Evolutionary conservation across 2,329 filamentous ascomycete genomes (phyloP).

Genomic region (Ustilaginoidea virens): DNA sequence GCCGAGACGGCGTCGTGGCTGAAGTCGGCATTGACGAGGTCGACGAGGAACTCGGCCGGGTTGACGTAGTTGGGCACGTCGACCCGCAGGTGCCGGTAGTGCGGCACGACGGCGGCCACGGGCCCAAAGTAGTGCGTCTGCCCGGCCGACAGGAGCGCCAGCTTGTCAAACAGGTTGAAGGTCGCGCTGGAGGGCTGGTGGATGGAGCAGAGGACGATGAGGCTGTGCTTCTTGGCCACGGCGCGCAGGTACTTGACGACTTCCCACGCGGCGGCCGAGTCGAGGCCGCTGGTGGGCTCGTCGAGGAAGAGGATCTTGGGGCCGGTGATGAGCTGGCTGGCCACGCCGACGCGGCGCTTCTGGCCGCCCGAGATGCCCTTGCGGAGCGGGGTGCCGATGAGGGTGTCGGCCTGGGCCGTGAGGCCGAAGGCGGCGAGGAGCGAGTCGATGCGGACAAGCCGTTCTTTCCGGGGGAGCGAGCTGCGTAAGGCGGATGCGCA

Average conservation of each 20-base stretch:
- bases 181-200: conserved; percentile 73
- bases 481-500: no score
- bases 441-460: conserved; percentile 45
- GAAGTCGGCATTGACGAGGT: conserved; percentile 68
- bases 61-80: conserved; percentile 57
- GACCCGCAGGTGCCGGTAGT: conserved; percentile 47
- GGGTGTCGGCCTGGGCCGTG: conserved; percentile 47
- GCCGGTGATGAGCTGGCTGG: conserved; percentile 65
- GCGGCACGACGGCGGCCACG: conserved; percentile 37
- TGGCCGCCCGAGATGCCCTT: conserved; percentile 79
- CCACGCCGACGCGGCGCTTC: conserved; percentile 66
- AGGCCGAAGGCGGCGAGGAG: conserved; percentile 63
- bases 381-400: conserved; percentile 68
- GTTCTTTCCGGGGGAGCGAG: conserved; percentile 32
- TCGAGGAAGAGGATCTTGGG: conserved; percentile 73
- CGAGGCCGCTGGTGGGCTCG: conserved; percentile 71
- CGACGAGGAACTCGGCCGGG: conserved; percentile 66
- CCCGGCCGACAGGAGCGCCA: conserved; percentile 58
- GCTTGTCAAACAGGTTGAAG: conserved; percentile 66
- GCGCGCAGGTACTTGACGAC: conserved; percentile 58
- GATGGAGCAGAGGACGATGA: conserved; percentile 69
- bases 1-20: conserved; percentile 28
- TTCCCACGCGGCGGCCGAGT: conserved; percentile 62
- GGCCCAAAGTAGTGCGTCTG: conserved; percentile 60
- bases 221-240: conserved; percentile 50